These are phyloP conservation scores for Diaporthe vaccinii DNA, from an alignment of 2,329 filamentous ascomycete genomes.

Conservation along the genomic window DNA sequence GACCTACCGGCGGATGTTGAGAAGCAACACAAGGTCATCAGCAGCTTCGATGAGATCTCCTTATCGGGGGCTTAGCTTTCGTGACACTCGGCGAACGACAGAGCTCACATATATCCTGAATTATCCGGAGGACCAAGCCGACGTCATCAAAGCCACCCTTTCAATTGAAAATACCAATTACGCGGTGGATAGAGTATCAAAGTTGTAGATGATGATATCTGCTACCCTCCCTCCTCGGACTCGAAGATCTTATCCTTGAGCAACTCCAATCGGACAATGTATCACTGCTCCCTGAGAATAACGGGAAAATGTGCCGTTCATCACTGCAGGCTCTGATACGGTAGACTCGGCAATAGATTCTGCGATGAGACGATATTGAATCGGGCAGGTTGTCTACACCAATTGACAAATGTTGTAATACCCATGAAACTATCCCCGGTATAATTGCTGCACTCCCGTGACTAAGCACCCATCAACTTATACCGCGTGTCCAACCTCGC, in stretches of 20 bases:
- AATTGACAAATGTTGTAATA: slow-evolving; percentile 1
- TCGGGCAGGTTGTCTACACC: not conserved
- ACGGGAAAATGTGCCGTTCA: not conserved
- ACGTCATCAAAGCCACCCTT: not conserved
- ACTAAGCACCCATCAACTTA: slow-evolving; percentile 29
- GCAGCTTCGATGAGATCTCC: slow-evolving; percentile 49
- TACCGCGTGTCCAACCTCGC: not conserved
- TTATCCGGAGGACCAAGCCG: not conserved
- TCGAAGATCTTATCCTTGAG: not conserved
- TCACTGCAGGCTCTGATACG: not conserved
- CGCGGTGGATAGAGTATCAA: not conserved
- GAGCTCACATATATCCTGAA: not conserved
- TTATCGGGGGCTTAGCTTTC: slow-evolving; percentile 5
- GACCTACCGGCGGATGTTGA: slow-evolving; percentile 63
- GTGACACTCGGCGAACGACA: not conserved
- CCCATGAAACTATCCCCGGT: not conserved
- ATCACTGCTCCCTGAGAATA: not conserved
- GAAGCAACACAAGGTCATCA: slow-evolving; percentile 47
- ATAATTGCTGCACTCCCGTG: not conserved
- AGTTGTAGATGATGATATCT: slow-evolving; percentile 9
- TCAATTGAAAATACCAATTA: not conserved
- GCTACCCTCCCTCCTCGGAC: not conserved
- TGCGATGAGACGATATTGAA: not conserved
- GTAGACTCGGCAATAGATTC: not conserved
- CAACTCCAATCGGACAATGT: not conserved